Evolutionary conservation across 768 basidiomycete species (phyloP).

Genomic region (Podaxis sp.): DNA sequence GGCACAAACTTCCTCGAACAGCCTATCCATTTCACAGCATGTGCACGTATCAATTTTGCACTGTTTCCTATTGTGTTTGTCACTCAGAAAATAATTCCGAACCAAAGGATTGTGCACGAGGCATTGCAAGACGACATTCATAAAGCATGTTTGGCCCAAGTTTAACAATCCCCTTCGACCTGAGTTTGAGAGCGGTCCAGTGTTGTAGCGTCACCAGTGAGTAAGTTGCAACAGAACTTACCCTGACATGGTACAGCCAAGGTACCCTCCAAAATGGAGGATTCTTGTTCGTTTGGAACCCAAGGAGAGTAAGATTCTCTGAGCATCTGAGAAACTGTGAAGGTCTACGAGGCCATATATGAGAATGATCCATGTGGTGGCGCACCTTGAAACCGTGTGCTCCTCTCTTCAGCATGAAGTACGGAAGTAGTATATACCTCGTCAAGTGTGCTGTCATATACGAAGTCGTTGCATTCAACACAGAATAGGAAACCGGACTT

Average conservation of each 20-base stretch:
- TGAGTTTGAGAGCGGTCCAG: constrained; percentile 23
- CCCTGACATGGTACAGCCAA: constrained; percentile 72
- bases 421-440: constrained; percentile 40
- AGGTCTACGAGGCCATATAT: constrained; percentile 1
- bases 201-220: neutral
- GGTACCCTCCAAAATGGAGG: constrained; percentile 45
- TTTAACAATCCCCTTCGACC: constrained; percentile 85
- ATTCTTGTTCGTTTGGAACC: constrained; percentile 37
- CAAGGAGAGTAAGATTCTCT: constrained; percentile 36
- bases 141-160: constrained; percentile 91
- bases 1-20: constrained; percentile 64
- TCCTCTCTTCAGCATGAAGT: constrained; percentile 57
- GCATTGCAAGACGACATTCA: constrained; percentile 88
- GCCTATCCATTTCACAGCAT: constrained; percentile 91
- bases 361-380: neutral
- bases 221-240: constrained; percentile 23
- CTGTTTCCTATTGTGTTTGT: constrained; percentile 76
- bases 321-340: constrained; percentile 33
- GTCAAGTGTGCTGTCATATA: constrained; percentile 58
- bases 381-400: constrained; percentile 59
- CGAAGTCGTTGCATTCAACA: constrained; percentile 68
- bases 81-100: constrained; percentile 85
- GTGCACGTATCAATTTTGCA: constrained; percentile 77
- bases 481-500: constrained; percentile 78
- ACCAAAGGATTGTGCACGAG: constrained; percentile 89